These are phyloP conservation scores for Chloranthus sessilifolius DNA, from an alignment of 164 flowering plant genomes.

Conservation along the genomic window DNA sequence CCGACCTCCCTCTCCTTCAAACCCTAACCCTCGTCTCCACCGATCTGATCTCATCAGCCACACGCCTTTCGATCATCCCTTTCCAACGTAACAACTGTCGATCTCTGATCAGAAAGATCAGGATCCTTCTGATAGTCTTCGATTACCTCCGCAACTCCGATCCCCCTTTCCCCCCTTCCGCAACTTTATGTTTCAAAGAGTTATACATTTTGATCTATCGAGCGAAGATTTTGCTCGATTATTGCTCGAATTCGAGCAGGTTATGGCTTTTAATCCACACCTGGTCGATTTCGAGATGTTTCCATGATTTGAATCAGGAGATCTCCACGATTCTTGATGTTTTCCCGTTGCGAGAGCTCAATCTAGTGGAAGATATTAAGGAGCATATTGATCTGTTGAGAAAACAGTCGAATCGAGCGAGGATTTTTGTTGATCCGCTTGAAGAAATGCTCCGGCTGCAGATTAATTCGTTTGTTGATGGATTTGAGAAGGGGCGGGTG, in stretches of 20 bases:
- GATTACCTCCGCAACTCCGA: conserved; percentile 26
- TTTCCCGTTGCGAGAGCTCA: conserved; percentile 56
- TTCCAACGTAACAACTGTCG: conserved; percentile 64
- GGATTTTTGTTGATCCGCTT: conserved; percentile 43
- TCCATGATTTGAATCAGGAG: conserved; percentile 73
- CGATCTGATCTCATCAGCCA: conserved; percentile 42
- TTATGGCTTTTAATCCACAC: conserved; percentile 79
- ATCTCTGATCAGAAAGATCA: conserved; percentile 55
- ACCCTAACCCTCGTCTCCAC: conserved; percentile 41
- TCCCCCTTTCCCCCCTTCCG: conserved; percentile 30
- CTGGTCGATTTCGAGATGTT: conserved; percentile 65
- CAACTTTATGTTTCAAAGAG: conserved; percentile 71
- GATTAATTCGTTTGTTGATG: conserved; percentile 50
- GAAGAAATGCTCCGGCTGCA: conserved; percentile 54
- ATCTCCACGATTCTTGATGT: conserved; percentile 85
- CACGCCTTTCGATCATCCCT: conserved; percentile 24
- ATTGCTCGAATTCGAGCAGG: conserved; percentile 56
- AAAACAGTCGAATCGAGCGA: conserved; percentile 49
- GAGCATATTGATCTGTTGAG: conserved; percentile 65
- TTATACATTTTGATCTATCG: conserved; percentile 59
- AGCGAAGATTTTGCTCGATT: conserved; percentile 67
- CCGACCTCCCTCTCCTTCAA: conserved; percentile 44
- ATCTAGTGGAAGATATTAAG: conserved; percentile 43
- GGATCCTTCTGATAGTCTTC: conserved; percentile 49
- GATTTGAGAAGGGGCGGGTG: conserved; percentile 47